Percentiles rank a stretch among this genome's conserved stretches.
Evolutionary conservation across 2,329 filamentous ascomycete genomes (phyloP).

Genomic region (Talaromyces sp.): DNA sequence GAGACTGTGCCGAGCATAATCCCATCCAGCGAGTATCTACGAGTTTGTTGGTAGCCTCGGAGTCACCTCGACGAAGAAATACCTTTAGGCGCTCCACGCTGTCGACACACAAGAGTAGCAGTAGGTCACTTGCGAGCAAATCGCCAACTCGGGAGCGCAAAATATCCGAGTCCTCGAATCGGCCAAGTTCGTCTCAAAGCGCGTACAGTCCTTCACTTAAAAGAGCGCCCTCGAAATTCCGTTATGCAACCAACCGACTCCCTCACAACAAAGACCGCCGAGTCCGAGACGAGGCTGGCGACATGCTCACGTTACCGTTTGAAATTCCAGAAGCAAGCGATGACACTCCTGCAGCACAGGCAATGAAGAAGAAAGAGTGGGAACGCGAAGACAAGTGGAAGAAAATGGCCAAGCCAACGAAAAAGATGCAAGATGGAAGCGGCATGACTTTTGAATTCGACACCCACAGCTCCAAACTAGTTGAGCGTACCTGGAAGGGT

Average conservation of each 20-base stretch:
- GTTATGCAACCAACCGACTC: constrained; percentile 48
- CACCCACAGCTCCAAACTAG: constrained; percentile 71
- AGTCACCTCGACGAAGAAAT: constrained; percentile 50
- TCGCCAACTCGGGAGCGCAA: constrained; percentile 31
- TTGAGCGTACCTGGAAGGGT: constrained; percentile 93
- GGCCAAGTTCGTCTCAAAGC: constrained; percentile 43
- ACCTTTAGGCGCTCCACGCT: constrained; percentile 44
- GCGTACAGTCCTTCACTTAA: constrained; percentile 36
- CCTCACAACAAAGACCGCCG: constrained; percentile 51
- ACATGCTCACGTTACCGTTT: constrained; percentile 59
- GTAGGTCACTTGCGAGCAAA: constrained; percentile 37
- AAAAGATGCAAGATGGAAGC: constrained; percentile 45
- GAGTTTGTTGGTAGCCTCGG: constrained; percentile 51
- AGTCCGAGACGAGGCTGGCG: constrained; percentile 54
- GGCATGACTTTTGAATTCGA: constrained; percentile 75
- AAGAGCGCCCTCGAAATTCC: constrained; percentile 40
- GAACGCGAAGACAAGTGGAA: constrained; percentile 62
- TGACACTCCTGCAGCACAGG: constrained; percentile 42
- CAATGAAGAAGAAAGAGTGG: constrained; percentile 55
- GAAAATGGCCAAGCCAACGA: constrained; percentile 55
- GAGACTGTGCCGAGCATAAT: constrained; percentile 26
- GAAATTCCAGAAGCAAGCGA: constrained; percentile 45
- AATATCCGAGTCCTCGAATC: constrained; percentile 38
- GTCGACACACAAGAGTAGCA: constrained; percentile 42
- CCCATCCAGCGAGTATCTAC: constrained; percentile 56